Percentiles rank a stretch among this genome's conserved stretches.
These are phyloP conservation scores for Pseudogymnoascus sp. DNA, from an alignment of 2,329 filamentous ascomycete genomes.

Conservation along the genomic window DNA sequence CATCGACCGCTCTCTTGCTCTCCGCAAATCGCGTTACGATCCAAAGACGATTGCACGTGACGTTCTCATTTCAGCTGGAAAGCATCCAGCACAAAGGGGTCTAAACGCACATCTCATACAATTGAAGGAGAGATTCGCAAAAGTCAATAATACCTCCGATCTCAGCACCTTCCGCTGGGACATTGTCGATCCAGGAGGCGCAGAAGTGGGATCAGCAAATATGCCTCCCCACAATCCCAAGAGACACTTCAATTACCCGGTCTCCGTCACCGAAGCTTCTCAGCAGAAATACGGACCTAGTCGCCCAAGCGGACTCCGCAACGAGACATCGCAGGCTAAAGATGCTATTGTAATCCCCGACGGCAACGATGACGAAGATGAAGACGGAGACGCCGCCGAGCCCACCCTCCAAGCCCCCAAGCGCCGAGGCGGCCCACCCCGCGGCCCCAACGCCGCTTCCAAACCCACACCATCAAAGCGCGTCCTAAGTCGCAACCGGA, in stretches of 20 bases:
- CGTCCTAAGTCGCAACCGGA: not conserved
- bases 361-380: not conserved
- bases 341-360: not conserved
- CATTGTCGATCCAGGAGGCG: constrained; percentile 9
- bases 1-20: constrained; percentile 1
- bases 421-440: not conserved
- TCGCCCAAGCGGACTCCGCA: constrained; percentile 3
- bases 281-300: not conserved
- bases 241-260: not conserved
- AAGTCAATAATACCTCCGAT: constrained; percentile 13
- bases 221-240: not conserved
- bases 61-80: constrained; percentile 51
- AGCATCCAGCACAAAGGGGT: constrained; percentile 48
- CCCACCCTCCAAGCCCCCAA: not conserved
- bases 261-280: not conserved
- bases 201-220: not conserved
- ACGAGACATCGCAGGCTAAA: not conserved
- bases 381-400: not conserved
- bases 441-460: not conserved
- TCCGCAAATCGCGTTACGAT: constrained; percentile 44
- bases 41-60: constrained; percentile 54
- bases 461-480: not conserved
- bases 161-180: constrained; percentile 15
- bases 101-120: constrained; percentile 49
- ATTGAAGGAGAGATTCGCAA: constrained; percentile 5